A percentile compares a stretch with the other conserved stretches of the same genome.
These are phyloP conservation scores for Wallacemonas sp. DNA, from an alignment of 208 protist species.

Conservation along the genomic window DNA sequence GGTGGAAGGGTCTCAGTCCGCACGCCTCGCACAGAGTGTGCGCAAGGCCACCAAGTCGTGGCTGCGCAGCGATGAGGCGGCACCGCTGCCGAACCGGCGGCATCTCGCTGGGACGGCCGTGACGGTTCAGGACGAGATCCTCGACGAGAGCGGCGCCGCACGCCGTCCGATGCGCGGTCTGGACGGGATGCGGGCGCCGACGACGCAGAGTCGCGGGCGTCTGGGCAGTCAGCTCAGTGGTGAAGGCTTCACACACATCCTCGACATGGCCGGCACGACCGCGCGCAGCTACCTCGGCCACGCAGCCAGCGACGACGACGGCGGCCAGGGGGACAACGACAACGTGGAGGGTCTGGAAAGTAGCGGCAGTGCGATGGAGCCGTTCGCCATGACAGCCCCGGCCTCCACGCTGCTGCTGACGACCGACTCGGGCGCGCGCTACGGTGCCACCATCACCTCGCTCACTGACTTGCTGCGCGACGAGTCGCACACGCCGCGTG, in stretches of 20 bases:
- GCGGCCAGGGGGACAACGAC: not conserved
- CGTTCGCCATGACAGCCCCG: conserved; percentile 5
- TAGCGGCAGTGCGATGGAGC: too few relatives aligned
- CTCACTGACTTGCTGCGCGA: conserved; percentile 7
- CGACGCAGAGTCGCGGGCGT: too few relatives aligned
- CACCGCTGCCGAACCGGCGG: not conserved
- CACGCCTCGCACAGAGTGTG: not conserved
- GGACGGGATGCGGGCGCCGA: too few relatives aligned
- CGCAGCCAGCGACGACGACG: not conserved
- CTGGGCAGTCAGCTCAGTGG: too few relatives aligned
- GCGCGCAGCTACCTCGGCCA: not conserved
- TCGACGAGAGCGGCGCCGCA: not conserved
- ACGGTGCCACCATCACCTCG: not conserved
- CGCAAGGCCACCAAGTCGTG: conserved; percentile 1
- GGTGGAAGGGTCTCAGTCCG: too few relatives aligned
- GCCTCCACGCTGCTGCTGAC: conserved; percentile 9
- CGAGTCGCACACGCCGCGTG: not conserved
- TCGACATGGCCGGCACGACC: conserved; percentile 8
- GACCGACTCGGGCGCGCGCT: conserved; percentile 11
- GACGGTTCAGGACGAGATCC: conserved; percentile 10
- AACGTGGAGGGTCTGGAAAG: too few relatives aligned
- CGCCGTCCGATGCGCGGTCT: too few relatives aligned
- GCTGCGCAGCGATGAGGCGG: conserved; percentile 6
- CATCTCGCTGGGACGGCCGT: not conserved
- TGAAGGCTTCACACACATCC: not conserved